Evolutionary conservation across 2,329 filamentous ascomycete species (phyloP), one percentile per base, ranked within the genome.

Genomic region (Trichoderma sp.): DNA sequence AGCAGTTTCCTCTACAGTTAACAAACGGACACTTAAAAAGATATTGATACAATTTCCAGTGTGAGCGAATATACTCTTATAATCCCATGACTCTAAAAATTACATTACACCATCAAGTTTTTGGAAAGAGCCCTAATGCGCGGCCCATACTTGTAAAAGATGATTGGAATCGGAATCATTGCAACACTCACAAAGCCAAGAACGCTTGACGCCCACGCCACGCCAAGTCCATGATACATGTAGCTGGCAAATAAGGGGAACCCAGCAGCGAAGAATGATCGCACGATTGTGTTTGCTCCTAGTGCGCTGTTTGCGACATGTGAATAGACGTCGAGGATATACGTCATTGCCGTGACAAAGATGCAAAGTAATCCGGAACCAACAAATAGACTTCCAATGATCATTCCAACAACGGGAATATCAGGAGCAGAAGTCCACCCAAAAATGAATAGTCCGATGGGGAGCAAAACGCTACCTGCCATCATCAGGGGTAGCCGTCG

Each of bases 261-360:
- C 0, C 87, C 89, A 0, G 88, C 90, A 15, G 90, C 92, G 73
- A 93, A 91, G 4, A 89, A 80, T 2, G 88, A 91, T 65, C 79
- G 78, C 55, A 80, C 73, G 59, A 80, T 77, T 1, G 78, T 78
- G 20, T 78, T 79, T 9, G 78, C 79, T 4, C 78, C 79, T 11
- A 80, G 74, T 2, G 77, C 78, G 28, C 78, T 80, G 28, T 78
- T 79, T 3, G 79, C 79, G 62, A 79, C 77, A 34, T 76, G 73
- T 6, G 77, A 73, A 63, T 78, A 80, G 43, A 78, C 76, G 39
- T 81, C 79, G 13, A 80, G 76, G 36, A 80, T 76, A 67, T 81
- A 81, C 32, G 78, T 88, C 70, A 87, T 85, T 7, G 86, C 82
- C 0, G 85, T 63, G 4, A 70, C 50, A 47, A 70, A 70, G 12